Percentiles rank a stretch among this genome's conserved stretches.
Evolutionary conservation across 1,139 yeast species (phyloP).

Genomic region (Scheffersomyces illinoinensis): DNA sequence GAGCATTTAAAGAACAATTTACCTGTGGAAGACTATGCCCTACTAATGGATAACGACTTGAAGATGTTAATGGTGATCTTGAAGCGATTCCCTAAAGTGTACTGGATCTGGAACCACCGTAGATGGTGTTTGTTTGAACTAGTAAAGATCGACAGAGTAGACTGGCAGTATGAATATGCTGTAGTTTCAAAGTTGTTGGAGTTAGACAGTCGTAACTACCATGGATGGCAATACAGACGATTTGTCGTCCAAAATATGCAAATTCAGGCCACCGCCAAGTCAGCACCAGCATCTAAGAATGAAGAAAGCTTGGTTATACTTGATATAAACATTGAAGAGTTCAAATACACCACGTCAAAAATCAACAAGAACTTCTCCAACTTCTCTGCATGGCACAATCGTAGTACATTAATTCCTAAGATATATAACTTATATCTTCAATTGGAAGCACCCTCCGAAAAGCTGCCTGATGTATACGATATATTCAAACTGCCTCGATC

Average conservation of each 20-base stretch:
- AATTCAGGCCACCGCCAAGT: constrained; percentile 14
- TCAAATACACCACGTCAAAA: constrained; percentile 73
- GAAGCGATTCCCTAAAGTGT: constrained; percentile 77
- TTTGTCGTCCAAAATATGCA: constrained; percentile 60
- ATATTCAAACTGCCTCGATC: constrained; percentile 25
- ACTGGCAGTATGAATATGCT: constrained; percentile 70
- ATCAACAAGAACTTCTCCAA: constrained; percentile 85
- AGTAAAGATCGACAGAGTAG: constrained; percentile 42
- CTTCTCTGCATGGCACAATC: constrained; percentile 94
- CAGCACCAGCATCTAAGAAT: constrained; percentile 1
- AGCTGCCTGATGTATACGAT: constrained; percentile 12
- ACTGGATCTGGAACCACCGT: constrained; percentile 97
- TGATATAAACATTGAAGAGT: constrained; percentile 50
- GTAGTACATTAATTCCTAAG: constrained; percentile 67
- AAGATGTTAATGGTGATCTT: constrained; percentile 59
- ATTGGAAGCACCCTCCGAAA: constrained; percentile 6
- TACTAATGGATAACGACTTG: constrained; percentile 59
- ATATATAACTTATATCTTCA: constrained; percentile 30
- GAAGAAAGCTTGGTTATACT: constrained; percentile 17
- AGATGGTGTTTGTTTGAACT: constrained; percentile 71
- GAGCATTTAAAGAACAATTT: constrained; percentile 18
- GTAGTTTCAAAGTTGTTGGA: constrained; percentile 69
- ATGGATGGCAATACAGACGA: constrained; percentile 95
- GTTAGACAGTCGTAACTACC: constrained; percentile 81
- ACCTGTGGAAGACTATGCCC: constrained; percentile 7